phyloP scores from a whole-genome alignment of 1,139 yeast species.

The Scheffersomyces illinoinensis region DNA sequence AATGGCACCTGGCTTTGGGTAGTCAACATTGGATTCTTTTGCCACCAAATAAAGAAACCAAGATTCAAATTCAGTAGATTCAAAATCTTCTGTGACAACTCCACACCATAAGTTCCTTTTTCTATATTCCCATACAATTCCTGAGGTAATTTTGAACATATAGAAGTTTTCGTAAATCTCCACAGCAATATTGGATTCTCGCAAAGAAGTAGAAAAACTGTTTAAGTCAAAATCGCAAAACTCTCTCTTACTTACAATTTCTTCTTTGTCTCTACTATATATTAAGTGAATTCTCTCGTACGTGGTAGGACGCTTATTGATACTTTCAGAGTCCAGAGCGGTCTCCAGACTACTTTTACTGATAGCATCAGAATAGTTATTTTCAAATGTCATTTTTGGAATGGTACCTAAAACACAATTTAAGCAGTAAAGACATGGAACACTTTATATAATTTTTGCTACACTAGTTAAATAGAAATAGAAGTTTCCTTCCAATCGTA shows the following conservation, averaged over 20 bases:
- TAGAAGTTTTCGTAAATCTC: neutral
- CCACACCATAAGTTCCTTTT: conserved; percentile 21
- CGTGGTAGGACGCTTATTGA: conserved; percentile 17
- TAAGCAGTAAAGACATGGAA: neutral
- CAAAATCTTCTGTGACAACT: conserved; percentile 25
- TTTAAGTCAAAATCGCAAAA: conserved; percentile 11
- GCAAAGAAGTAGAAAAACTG: neutral
- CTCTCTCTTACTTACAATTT: conserved; percentile 9
- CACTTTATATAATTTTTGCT: neutral
- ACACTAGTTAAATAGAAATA: neutral
- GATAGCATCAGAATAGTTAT: neutral
- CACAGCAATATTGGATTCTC: neutral
- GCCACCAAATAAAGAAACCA: conserved; percentile 36
- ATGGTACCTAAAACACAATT: neutral
- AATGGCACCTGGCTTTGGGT: conserved; percentile 6
- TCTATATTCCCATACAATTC: neutral
- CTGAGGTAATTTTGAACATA: neutral
- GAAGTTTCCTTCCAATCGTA: neutral
- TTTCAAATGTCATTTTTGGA: neutral
- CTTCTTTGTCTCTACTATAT: conserved; percentile 26
- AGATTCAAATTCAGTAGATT: conserved; percentile 25
- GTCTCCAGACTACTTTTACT: neutral
- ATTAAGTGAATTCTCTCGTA: conserved; percentile 33
- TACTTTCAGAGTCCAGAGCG: neutral
- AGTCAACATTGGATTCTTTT: conserved; percentile 14